Conservation (phyloP, 2,329 filamentous ascomycete species). For the Fusarium bulbicola region DNA sequence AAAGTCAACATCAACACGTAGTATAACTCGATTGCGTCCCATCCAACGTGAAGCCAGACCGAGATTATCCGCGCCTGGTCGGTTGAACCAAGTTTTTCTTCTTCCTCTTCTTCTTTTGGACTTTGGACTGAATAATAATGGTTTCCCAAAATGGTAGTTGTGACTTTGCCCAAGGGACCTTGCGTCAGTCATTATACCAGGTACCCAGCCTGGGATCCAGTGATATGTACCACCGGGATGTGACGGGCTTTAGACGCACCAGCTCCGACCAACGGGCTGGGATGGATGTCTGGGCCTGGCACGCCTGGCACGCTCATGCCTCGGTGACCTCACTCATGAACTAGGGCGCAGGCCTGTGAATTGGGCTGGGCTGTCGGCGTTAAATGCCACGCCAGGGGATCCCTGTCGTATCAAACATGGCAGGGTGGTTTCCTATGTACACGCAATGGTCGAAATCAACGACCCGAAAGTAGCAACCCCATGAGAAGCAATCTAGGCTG, state of each 20-base stretch:
- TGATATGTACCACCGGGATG: constrained; percentile 4
- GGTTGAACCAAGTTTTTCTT: neutral
- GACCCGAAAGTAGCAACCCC: constrained; percentile 18
- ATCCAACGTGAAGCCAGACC: neutral
- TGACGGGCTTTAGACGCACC: constrained; percentile 22
- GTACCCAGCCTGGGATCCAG: neutral
- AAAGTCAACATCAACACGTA: neutral
- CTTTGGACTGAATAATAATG: neutral
- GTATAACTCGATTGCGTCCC: neutral
- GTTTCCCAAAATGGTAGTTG: neutral
- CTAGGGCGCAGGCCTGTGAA: neutral
- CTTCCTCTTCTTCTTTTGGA: too few species aligned
- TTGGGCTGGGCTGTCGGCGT: neutral
- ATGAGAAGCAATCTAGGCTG: constrained; percentile 21
- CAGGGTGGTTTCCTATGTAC: constrained; percentile 6
- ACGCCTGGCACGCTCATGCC: constrained; percentile 1
- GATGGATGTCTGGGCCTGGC: constrained; percentile 34
- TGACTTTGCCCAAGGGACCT: neutral
- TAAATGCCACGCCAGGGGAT: constrained; percentile 21
- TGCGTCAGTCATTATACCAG: neutral
- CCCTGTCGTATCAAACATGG: constrained; percentile 16
- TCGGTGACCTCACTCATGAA: constrained; percentile 19
- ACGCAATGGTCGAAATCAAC: neutral
- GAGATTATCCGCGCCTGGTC: neutral
- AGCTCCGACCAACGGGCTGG: constrained; percentile 37